Percentiles rank a stretch among this genome's conserved stretches.
Conservation (phyloP, 164 flowering plant species). For the Pachysandra terminalis region DNA sequence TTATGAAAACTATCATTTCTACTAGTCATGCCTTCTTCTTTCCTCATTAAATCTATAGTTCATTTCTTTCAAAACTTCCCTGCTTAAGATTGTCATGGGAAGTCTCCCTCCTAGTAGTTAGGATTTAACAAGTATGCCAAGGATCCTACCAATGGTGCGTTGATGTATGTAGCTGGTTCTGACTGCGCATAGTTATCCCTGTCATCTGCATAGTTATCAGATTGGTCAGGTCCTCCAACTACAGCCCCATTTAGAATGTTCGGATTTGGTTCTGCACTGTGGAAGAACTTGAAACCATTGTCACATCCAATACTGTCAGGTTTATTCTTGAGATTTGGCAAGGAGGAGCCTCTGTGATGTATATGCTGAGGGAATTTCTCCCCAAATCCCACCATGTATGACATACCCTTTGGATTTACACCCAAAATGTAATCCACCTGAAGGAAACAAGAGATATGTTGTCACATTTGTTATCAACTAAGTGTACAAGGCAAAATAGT, state of each 20-base stretch:
- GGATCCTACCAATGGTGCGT: slow-evolving; percentile 38
- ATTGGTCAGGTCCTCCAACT: slow-evolving; percentile 37
- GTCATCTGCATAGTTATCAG: slow-evolving; percentile 25
- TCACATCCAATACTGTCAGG: slow-evolving; percentile 22
- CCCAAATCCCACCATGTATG: slow-evolving; percentile 53
- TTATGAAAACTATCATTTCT: no score
- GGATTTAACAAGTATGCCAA: slow-evolving; percentile 25
- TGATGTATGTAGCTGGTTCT: slow-evolving; percentile 44
- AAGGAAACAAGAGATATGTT: not conserved
- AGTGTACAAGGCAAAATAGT: no score
- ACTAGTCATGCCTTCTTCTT: no score
- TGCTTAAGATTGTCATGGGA: no score
- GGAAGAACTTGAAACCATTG: slow-evolving; percentile 18
- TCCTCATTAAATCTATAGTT: no score
- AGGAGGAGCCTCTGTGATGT: slow-evolving; percentile 39
- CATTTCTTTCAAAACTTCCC: no score
- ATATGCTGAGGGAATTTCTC: slow-evolving; percentile 27
- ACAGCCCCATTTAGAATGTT: slow-evolving; percentile 34
- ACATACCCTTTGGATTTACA: slow-evolving; percentile 31
- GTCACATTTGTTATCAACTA: not conserved
- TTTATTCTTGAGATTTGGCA: slow-evolving; percentile 23
- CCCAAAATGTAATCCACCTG: slow-evolving; percentile 48
- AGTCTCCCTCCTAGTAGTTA: no score
- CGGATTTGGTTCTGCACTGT: slow-evolving; percentile 17
- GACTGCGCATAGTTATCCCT: slow-evolving; percentile 22